Evolutionary conservation across 1,284 basidiomycete species (phyloP), one percentile per base, ranked within the genome.

Genomic region (Malassezia furfur): DNA sequence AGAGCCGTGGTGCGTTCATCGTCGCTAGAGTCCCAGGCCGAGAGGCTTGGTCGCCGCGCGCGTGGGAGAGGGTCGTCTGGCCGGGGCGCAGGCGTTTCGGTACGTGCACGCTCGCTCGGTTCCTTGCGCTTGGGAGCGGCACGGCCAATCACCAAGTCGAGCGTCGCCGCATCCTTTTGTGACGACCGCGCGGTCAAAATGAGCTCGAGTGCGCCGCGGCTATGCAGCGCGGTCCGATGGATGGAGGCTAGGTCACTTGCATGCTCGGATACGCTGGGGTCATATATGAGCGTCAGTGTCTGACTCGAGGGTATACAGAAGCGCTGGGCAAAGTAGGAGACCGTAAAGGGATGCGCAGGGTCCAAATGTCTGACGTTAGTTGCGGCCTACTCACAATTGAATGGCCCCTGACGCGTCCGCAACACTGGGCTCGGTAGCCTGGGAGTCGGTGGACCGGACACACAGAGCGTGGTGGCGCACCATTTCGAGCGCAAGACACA

Each of bases 401-500:
- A 47, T 47, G 25, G n/a, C 8, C 9, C 45, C 45, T 1, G 30
- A 45, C 11, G 43, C 25, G 6, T 40, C 38, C 17, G 6, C 2
- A 5, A 3, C n/a, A 14, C 14, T 30, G 25, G 10, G 12, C 3
- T 32, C 35, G 5, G 11, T 21, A 4, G 45, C 7, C 15, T 21
- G 9, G n/a, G 28, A 9, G 25, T 31, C 3, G 15, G 21, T 10
- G 3, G 57, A 54, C 0, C 59, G 40, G 12, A 68, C 52, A 22
- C 52, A 55, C 0, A 72, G 55, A 6, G 68, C 61, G 12, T 61
- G 57, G 48, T 72, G 67, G 4, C 70, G 66, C 6, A 72, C 63
- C 68, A 72, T 72, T 51, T 72, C 68, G 28, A 72, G 53, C 0
- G 70, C 67, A 22, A 72, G 50, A 50, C 68, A 67, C 28, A 72